phyloP scores from a whole-genome alignment of 2,329 filamentous ascomycete genomes.

The Chaetomium strumarium region DNA sequence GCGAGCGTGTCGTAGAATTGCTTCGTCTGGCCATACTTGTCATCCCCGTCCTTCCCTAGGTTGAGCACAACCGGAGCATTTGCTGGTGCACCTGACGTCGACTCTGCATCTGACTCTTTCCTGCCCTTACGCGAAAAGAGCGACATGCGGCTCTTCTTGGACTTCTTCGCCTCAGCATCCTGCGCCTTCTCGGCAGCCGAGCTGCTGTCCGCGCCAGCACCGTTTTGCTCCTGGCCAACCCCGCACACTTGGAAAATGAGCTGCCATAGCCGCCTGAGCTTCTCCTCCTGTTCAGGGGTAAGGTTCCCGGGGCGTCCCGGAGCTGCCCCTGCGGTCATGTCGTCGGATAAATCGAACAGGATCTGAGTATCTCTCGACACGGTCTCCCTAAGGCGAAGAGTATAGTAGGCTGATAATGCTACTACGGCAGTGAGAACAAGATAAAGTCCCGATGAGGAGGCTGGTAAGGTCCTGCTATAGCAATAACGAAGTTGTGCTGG shows the following conservation, averaged over 20 bases:
- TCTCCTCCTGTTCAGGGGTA: constrained; percentile 82
- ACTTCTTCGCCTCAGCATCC: constrained; percentile 44
- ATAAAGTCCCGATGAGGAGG: constrained; percentile 14
- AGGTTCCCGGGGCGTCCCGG: constrained; percentile 79
- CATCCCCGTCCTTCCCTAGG: constrained; percentile 46
- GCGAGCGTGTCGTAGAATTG: constrained; percentile 78
- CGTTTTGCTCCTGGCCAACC: constrained; percentile 37
- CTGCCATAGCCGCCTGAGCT: constrained; percentile 82
- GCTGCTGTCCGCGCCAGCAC: constrained; percentile 23
- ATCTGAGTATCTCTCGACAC: neutral
- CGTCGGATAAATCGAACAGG: constrained; percentile 6
- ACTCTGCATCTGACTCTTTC: constrained; percentile 47
- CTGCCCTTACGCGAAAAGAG: constrained; percentile 58
- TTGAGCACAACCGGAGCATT: constrained; percentile 30
- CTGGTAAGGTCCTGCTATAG: constrained; percentile 5
- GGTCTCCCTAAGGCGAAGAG: neutral
- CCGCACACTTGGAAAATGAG: constrained; percentile 71
- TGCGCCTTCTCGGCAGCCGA: constrained; percentile 27
- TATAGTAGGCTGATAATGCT: constrained; percentile 15
- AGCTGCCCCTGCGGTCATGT: constrained; percentile 35
- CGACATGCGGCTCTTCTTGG: constrained; percentile 59
- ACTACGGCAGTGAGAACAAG: constrained; percentile 17
- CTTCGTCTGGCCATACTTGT: constrained; percentile 90
- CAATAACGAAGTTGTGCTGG: neutral
- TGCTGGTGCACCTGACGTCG: constrained; percentile 23